phyloP scores from a whole-genome alignment of 331 rosid genomes.

The Arachis monticola region DNA sequence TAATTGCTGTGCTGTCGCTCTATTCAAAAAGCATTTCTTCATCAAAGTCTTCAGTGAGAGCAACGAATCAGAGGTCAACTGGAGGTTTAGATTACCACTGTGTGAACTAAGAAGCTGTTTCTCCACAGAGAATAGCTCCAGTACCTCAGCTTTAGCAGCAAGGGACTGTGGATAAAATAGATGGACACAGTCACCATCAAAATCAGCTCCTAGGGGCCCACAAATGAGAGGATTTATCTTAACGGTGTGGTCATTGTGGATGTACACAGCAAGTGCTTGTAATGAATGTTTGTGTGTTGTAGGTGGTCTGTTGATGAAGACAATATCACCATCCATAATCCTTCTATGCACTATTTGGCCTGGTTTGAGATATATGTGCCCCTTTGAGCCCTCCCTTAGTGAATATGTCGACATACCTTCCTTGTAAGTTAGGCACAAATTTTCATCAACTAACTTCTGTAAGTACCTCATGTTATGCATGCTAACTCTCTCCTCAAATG shows the following conservation, averaged over 20 bases:
- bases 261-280: constrained; percentile 85
- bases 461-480: constrained; percentile 63
- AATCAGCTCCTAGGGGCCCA: constrained; percentile 91
- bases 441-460: constrained; percentile 85
- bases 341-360: constrained; percentile 93
- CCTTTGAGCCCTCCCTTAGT: constrained; percentile 90
- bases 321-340: constrained; percentile 95
- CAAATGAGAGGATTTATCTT: constrained; percentile 95
- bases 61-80: no score
- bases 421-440: constrained; percentile 69
- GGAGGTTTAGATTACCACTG: neutral
- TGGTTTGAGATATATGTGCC: constrained; percentile 69
- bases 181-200: constrained; percentile 95
- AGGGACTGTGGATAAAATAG: constrained; percentile 13
- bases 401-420: constrained; percentile 87
- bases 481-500: constrained; percentile 90
- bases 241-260: constrained; percentile 87
- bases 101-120: no score
- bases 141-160: no score
- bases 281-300: constrained; percentile 96
- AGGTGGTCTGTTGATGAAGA: constrained; percentile 92
- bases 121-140: no score
- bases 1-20: constrained; percentile 65
- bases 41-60: no score
- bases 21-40: constrained; percentile 36